Evolutionary conservation across 2,329 filamentous ascomycete species (phyloP).

Genomic region (Penicillium sp.): DNA sequence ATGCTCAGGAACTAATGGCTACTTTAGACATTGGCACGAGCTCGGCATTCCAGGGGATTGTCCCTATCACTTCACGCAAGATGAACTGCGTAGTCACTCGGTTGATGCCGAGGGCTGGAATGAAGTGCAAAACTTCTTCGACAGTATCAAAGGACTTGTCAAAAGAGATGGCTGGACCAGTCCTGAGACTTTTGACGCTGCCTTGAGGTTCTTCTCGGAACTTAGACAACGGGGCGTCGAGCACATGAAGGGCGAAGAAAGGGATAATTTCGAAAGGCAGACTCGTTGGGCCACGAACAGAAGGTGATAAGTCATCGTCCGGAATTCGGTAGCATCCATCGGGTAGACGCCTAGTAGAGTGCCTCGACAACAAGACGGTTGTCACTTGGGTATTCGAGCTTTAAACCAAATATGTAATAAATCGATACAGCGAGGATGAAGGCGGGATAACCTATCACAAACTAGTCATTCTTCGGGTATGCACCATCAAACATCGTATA

Average conservation of each 20-base stretch:
- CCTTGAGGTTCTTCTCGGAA: constrained; percentile 43
- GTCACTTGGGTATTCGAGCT: too few species aligned
- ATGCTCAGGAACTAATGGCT: not conserved
- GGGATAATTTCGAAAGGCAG: constrained; percentile 39
- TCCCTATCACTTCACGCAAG: not conserved
- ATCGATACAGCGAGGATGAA: too few species aligned
- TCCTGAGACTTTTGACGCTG: constrained; percentile 44
- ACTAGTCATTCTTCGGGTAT: too few species aligned
- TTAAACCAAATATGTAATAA: too few species aligned
- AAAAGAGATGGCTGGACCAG: constrained; percentile 48
- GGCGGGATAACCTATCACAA: too few species aligned
- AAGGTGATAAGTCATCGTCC: too few species aligned
- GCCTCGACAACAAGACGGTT: too few species aligned
- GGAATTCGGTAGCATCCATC: too few species aligned
- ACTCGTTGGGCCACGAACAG: constrained; percentile 35
- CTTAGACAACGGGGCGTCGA: constrained; percentile 42
- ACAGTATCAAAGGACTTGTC: constrained; percentile 42
- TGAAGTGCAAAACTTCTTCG: constrained; percentile 44
- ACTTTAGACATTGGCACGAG: not conserved
- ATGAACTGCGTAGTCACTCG: constrained; percentile 25
- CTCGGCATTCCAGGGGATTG: not conserved
- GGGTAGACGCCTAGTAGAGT: too few species aligned
- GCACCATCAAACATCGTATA: too few species aligned
- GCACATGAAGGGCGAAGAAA: constrained; percentile 40
- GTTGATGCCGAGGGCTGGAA: constrained; percentile 34